Evolutionary conservation across 805 yeast genomes (phyloP).

Genomic region (Sugiyamaella americana): DNA sequence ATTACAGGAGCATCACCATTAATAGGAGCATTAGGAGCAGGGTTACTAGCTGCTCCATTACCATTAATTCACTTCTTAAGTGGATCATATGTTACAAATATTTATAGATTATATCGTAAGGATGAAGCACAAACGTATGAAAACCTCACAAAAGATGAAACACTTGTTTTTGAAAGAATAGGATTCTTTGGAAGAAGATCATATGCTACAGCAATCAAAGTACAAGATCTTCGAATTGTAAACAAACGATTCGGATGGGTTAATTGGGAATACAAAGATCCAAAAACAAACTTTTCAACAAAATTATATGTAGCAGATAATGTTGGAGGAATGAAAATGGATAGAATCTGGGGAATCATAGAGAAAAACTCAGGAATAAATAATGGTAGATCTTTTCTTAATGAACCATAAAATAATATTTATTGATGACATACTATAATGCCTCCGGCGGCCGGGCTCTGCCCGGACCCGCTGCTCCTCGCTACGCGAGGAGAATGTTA

Average conservation of each 20-base stretch:
- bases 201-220: slow-evolving; percentile 53
- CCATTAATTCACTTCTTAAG: slow-evolving; percentile 55
- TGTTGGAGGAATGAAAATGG: slow-evolving; percentile 78
- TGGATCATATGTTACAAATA: slow-evolving; percentile 61
- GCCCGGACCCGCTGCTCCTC: no score
- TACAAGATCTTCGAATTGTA: slow-evolving; percentile 42
- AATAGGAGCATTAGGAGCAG: slow-evolving; percentile 39
- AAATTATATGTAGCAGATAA: slow-evolving; percentile 62
- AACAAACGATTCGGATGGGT: slow-evolving; percentile 43
- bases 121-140: slow-evolving; percentile 58
- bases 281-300: slow-evolving; percentile 27
- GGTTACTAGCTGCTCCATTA: slow-evolving; percentile 45
- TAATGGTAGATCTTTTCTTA: slow-evolving; percentile 49
- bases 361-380: slow-evolving; percentile 61
- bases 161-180: slow-evolving; percentile 60
- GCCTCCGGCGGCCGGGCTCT: no score
- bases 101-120: slow-evolving; percentile 62
- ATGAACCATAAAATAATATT: slow-evolving; percentile 12
- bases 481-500: no score
- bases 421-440: no score
- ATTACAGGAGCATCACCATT: slow-evolving; percentile 48
- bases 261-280: slow-evolving; percentile 37
- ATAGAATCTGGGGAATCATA: slow-evolving; percentile 76
- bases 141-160: slow-evolving; percentile 54
- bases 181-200: slow-evolving; percentile 60